Percentiles rank a stretch among this genome's conserved stretches.
Conservation (phyloP, 345 rosid species). For the Eucalyptus cladocalyx region DNA sequence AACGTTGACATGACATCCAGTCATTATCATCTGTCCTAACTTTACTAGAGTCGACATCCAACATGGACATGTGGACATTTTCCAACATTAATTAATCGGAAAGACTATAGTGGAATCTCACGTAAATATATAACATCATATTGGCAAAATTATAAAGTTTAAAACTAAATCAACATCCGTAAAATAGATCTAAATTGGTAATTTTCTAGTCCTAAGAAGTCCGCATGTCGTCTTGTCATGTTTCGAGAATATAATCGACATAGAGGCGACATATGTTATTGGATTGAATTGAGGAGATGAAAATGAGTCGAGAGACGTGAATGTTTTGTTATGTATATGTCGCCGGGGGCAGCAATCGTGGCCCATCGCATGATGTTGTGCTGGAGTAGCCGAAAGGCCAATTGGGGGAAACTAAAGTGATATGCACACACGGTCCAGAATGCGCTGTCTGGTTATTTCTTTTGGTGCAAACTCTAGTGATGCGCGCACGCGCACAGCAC, state of each 20-base stretch:
- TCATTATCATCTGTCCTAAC: not conserved
- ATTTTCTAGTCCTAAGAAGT: not conserved
- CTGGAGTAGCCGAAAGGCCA: not conserved
- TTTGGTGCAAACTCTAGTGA: not conserved
- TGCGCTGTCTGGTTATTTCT: not conserved
- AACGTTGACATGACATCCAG: accelerated
- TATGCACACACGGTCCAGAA: not conserved
- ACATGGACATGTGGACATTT: not conserved
- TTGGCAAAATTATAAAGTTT: not conserved
- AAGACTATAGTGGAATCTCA: not conserved
- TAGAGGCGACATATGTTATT: not conserved
- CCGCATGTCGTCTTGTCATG: not conserved
- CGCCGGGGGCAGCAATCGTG: not conserved
- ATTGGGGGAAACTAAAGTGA: not conserved
- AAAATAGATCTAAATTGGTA: not conserved
- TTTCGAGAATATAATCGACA: not conserved
- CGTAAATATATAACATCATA: not conserved
- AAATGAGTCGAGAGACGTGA: too few species aligned
- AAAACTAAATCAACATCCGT: accelerated
- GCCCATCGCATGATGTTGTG: not conserved
- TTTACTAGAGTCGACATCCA: not conserved
- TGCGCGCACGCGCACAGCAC: not conserved
- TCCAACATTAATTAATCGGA: too few species aligned
- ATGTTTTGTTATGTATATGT: not conserved
- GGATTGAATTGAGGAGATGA: not conserved